phyloP scores from a whole-genome alignment of 352 stramenopile species.

The Globisporangium irregulare region DNA sequence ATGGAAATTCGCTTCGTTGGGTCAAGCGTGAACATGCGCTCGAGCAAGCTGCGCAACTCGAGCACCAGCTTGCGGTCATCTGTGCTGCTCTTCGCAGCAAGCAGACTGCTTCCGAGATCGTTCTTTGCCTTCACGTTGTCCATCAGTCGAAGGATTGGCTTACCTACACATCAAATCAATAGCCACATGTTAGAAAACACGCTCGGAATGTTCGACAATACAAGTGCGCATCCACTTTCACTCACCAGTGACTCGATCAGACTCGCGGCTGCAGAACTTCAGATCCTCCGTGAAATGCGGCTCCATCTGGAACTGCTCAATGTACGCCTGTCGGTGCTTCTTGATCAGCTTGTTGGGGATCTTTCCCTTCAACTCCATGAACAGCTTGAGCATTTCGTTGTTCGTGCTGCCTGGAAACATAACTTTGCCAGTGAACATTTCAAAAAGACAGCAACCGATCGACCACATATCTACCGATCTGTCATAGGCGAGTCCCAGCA shows the following conservation, averaged over 20 bases:
- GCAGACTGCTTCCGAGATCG: slow-evolving; percentile 50
- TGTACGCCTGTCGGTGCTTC: slow-evolving; percentile 70
- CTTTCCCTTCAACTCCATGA: slow-evolving; percentile 96
- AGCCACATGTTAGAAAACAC: not conserved
- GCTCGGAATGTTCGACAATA: not conserved
- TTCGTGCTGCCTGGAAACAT: slow-evolving; percentile 97
- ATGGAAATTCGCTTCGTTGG: slow-evolving; percentile 75
- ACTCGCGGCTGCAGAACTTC: slow-evolving; percentile 82
- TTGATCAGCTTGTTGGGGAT: slow-evolving; percentile 85
- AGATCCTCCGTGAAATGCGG: slow-evolving; percentile 86
- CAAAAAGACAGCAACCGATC: slow-evolving; percentile 95
- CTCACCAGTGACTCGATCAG: slow-evolving; percentile 75
- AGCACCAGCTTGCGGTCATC: slow-evolving; percentile 67
- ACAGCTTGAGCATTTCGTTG: slow-evolving; percentile 96
- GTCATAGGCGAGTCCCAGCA: slow-evolving; percentile 91
- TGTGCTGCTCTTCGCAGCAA: slow-evolving; percentile 57
- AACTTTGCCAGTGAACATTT: slow-evolving; percentile 98
- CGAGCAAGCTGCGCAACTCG: slow-evolving; percentile 68
- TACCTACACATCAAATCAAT: slow-evolving; percentile 30
- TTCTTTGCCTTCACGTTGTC: slow-evolving; percentile 61
- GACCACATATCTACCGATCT: slow-evolving; percentile 98
- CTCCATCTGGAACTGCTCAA: slow-evolving; percentile 83
- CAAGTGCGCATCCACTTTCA: not conserved
- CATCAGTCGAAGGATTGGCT: slow-evolving; percentile 71
- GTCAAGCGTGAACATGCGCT: slow-evolving; percentile 84